Evolutionary conservation across 495 filamentous ascomycete genomes (phyloP).

Genomic region (Tuber indicum): DNA sequence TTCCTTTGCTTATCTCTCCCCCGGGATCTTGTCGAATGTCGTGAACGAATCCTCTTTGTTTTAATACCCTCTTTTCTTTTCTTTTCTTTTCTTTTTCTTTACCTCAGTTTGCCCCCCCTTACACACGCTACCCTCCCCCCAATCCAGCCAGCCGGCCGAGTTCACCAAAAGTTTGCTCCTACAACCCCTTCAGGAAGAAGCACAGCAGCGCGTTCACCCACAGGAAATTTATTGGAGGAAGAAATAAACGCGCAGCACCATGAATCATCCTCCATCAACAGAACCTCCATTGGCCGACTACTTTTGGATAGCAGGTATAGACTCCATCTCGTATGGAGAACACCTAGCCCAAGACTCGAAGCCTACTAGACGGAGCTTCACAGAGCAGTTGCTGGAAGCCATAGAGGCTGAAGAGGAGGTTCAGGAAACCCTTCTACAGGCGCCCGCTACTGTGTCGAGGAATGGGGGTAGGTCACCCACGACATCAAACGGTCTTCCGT

Average conservation of each 20-base stretch:
- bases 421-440: conserved; percentile 31
- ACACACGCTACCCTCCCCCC: conserved; percentile 24
- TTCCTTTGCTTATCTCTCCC: conserved; percentile 29
- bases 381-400: conserved; percentile 39
- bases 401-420: conserved; percentile 42
- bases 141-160: conserved; percentile 18
- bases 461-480: conserved; percentile 24
- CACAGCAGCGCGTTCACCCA: conserved; percentile 6
- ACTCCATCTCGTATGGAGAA: conserved; percentile 60
- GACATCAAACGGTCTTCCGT: conserved; percentile 23
- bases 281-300: conserved; percentile 82
- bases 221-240: not conserved
- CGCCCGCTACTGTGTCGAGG: conserved; percentile 11
- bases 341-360: conserved; percentile 39
- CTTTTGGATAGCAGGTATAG: conserved; percentile 96
- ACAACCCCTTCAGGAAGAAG: conserved; percentile 21
- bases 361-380: conserved; percentile 38
- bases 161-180: conserved; percentile 21
- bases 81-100: conserved; percentile 26
- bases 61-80: conserved; percentile 29
- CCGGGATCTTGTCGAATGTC: conserved; percentile 40
- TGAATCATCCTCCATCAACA: conserved; percentile 34
- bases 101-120: conserved; percentile 31
- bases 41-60: conserved; percentile 43
- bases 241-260: conserved; percentile 21